Conservation (phyloP, 2,329 filamentous ascomycete genomes). For the Cercospora sesami region DNA sequence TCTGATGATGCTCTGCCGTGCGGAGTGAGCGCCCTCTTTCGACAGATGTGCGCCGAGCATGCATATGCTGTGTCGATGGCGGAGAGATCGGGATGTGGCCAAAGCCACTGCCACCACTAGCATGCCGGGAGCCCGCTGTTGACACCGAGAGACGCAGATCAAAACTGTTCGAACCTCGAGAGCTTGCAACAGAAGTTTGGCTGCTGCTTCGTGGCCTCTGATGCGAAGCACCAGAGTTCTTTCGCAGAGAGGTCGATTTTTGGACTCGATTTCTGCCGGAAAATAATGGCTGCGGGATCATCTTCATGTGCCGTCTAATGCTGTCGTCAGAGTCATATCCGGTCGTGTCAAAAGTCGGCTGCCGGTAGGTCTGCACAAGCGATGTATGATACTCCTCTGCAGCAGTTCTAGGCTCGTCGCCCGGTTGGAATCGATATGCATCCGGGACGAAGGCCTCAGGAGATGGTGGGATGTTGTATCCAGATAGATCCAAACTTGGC, state of each 20-base stretch:
- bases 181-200: conserved; percentile 8
- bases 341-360: conserved; percentile 6
- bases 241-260: conserved; percentile 2
- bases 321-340: conserved; percentile 28
- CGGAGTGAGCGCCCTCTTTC: neutral
- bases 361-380: conserved; percentile 28
- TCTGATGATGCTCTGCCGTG: neutral
- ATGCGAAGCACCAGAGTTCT: neutral
- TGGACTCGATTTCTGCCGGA: conserved; percentile 22
- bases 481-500: conserved; percentile 6
- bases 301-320: conserved; percentile 35
- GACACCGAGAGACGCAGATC: conserved; percentile 26
- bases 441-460: conserved; percentile 1
- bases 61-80: conserved; percentile 14
- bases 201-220: conserved; percentile 3
- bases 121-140: neutral
- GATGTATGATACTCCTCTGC: conserved; percentile 32
- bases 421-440: neutral
- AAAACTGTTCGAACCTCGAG: conserved; percentile 23
- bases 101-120: conserved; percentile 30
- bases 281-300: conserved; percentile 38
- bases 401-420: neutral
- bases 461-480: conserved; percentile 4
- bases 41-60: neutral
- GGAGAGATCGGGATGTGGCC: conserved; percentile 40